Evolutionary conservation across 345 rosid genomes (phyloP).

Genomic region (Aquilaria malaccensis): DNA sequence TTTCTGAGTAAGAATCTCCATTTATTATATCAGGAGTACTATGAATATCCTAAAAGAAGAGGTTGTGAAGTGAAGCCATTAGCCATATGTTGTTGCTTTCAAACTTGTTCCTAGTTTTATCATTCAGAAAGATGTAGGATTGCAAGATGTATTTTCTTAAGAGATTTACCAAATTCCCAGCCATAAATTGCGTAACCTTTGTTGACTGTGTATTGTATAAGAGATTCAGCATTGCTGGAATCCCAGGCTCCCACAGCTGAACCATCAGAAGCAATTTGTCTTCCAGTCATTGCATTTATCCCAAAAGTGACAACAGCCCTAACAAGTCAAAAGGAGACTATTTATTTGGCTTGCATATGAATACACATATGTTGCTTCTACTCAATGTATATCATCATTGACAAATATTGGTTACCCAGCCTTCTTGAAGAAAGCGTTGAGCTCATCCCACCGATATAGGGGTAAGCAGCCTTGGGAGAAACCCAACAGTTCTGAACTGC

Average conservation of each 20-base stretch:
- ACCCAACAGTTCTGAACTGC: slow-evolving; percentile 37
- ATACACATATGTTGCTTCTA: background rate
- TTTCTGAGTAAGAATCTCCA: background rate
- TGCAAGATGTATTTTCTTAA: background rate
- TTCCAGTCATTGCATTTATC: slow-evolving; percentile 47
- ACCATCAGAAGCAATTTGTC: slow-evolving; percentile 28
- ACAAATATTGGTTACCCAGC: slow-evolving; percentile 28
- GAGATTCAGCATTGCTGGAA: slow-evolving; percentile 42
- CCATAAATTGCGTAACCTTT: slow-evolving; percentile 39
- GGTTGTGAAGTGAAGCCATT: no score
- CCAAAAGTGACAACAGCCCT: slow-evolving; percentile 57
- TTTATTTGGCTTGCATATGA: background rate
- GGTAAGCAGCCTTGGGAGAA: slow-evolving; percentile 60
- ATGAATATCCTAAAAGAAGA: no score
- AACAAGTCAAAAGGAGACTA: slow-evolving; percentile 1
- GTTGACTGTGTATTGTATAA: slow-evolving; percentile 46
- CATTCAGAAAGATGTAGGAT: background rate
- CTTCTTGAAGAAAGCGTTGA: slow-evolving; percentile 47
- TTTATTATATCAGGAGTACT: background rate
- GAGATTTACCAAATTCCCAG: slow-evolving; percentile 29
- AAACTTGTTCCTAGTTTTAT: no score
- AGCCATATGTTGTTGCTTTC: no score
- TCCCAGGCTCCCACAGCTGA: slow-evolving; percentile 56
- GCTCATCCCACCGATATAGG: slow-evolving; percentile 62
- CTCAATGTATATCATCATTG: background rate